Conservation (phyloP, 164 flowering plant genomes). For the Hamamelis virginiana region DNA sequence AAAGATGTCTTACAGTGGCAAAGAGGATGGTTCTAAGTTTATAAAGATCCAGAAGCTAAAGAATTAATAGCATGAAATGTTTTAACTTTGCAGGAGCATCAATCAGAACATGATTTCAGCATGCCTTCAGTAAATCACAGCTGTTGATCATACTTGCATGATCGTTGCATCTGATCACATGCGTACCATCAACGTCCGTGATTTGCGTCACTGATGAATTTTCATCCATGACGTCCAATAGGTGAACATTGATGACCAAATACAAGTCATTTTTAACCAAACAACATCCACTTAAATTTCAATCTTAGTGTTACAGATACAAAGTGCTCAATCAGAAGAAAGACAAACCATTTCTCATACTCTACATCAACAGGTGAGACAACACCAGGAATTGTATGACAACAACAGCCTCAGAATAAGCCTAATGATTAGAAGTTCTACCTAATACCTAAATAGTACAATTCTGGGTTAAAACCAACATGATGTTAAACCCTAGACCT, state of each 20-base stretch:
- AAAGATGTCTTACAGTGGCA: too few relatives aligned
- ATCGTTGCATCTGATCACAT: too few relatives aligned
- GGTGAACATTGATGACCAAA: too few relatives aligned
- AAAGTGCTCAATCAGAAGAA: slow-evolving; percentile 7
- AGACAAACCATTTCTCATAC: slow-evolving; percentile 10
- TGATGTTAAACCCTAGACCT: slow-evolving; percentile 1
- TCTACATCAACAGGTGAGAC: slow-evolving; percentile 12
- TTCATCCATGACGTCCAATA: too few relatives aligned
- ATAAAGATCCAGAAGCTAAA: too few relatives aligned
- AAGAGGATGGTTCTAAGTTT: too few relatives aligned
- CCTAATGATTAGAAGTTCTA: slow-evolving; percentile 17
- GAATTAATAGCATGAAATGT: too few relatives aligned
- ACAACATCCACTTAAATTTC: background rate
- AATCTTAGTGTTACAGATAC: slow-evolving; percentile 8
- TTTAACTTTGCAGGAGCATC: background rate
- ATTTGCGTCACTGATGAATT: too few relatives aligned
- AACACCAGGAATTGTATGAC: slow-evolving; percentile 18
- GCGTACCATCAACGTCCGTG: too few relatives aligned
- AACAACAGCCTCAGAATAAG: slow-evolving; percentile 11
- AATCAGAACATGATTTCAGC: background rate
- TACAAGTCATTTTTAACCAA: background rate
- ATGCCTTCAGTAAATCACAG: too few relatives aligned
- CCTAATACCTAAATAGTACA: slow-evolving; percentile 18
- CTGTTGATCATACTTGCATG: too few relatives aligned
- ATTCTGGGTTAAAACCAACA: slow-evolving; percentile 19